Evolutionary conservation across 129 eudicot species (phyloP).

Genomic region (Chrysanthemum makinoi): DNA sequence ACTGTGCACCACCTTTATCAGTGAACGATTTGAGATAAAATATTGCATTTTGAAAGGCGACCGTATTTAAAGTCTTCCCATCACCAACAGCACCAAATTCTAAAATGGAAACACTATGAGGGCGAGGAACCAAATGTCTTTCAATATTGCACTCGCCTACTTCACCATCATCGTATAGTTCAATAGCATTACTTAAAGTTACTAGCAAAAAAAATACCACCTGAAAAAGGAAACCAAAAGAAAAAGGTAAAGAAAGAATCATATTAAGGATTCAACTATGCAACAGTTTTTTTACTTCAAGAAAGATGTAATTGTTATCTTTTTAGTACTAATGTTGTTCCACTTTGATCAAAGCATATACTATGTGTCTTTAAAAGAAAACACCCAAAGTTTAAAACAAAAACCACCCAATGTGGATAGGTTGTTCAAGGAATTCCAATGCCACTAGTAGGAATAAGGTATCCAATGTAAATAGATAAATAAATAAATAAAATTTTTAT

Average conservation of each 20-base stretch:
- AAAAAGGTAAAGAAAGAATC: conserved; percentile 41
- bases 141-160: conserved; percentile 49
- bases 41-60: conserved; percentile 87
- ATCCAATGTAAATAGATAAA: conserved; percentile 21
- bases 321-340: conserved; percentile 30
- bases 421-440: conserved; percentile 10
- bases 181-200: conserved; percentile 40
- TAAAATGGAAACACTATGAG: conserved; percentile 75
- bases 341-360: conserved; percentile 27
- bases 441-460: conserved; percentile 1
- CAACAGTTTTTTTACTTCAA: conserved; percentile 17
- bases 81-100: conserved; percentile 92
- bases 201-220: conserved; percentile 58
- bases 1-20: conserved; percentile 88
- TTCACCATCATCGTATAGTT: conserved; percentile 24
- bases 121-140: conserved; percentile 62
- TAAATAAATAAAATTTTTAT: too few species aligned
- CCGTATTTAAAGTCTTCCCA: conserved; percentile 66
- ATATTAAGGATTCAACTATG: conserved; percentile 25
- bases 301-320: conserved; percentile 9
- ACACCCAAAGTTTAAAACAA: not conserved
- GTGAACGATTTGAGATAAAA: conserved; percentile 80
- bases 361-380: conserved; percentile 16
- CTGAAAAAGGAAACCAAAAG: conserved; percentile 45
- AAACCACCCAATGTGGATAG: not conserved